Percentiles rank a stretch among this genome's conserved stretches.
Conservation (phyloP, 2,329 filamentous ascomycete genomes). For the Cadophora sp. region DNA sequence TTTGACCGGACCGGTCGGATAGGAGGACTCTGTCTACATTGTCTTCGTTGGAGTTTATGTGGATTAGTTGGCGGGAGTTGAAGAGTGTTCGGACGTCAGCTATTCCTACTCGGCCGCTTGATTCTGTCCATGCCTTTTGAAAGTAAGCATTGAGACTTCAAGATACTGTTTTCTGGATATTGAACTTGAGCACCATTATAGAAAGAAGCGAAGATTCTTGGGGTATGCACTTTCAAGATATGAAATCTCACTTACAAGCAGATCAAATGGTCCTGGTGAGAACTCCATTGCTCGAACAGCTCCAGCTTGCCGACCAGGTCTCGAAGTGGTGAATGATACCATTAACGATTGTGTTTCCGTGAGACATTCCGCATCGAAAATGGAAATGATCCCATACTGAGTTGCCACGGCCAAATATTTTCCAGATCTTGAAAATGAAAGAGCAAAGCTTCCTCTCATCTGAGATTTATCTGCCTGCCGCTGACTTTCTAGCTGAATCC, state of each 20-base stretch:
- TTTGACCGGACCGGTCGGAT: constrained; percentile 34
- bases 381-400: constrained; percentile 79
- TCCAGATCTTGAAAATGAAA: constrained; percentile 76
- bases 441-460: constrained; percentile 75
- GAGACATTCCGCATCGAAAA: constrained; percentile 68
- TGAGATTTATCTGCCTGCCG: constrained; percentile 59
- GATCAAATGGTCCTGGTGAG: constrained; percentile 85
- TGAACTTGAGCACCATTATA: background rate
- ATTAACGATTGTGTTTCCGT: constrained; percentile 66
- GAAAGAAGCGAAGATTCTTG: background rate
- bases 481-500: constrained; percentile 65
- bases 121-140: constrained; percentile 82
- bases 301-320: constrained; percentile 60
- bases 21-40: constrained; percentile 48
- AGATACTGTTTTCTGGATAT: background rate
- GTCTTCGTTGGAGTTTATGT: constrained; percentile 64
- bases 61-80: constrained; percentile 70
- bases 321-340: constrained; percentile 78
- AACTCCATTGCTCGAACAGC: constrained; percentile 93
- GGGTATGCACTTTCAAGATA: background rate
- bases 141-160: background rate
- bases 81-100: constrained; percentile 75
- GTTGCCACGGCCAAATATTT: constrained; percentile 77
- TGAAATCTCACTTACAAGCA: constrained; percentile 55
- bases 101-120: constrained; percentile 77